Conservation (phyloP, 352 stramenopile species). For the Thalassiosira tumida region DNA sequence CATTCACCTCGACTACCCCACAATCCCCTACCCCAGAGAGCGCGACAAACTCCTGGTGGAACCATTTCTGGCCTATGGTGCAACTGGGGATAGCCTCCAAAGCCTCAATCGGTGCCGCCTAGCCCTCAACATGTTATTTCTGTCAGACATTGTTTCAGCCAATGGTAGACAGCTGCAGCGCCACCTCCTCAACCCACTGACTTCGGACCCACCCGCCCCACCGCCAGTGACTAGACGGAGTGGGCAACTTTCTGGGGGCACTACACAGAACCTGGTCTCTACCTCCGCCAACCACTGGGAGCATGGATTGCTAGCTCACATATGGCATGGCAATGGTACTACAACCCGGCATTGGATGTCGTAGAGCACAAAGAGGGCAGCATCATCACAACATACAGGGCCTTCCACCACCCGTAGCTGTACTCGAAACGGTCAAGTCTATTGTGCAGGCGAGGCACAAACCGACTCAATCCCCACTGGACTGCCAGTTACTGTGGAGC, state of each 20-base stretch:
- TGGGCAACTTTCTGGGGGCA: background rate
- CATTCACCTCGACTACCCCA: background rate
- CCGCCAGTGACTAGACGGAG: background rate
- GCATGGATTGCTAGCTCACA: slow-evolving; percentile 16
- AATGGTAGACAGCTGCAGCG: background rate
- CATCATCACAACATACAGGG: no score
- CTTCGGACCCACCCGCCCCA: no score
- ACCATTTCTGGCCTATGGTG: background rate
- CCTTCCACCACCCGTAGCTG: no score
- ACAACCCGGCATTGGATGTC: no score
- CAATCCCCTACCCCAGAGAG: background rate
- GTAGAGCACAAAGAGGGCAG: no score
- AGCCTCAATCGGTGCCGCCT: slow-evolving; percentile 15
- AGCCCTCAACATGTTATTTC: background rate
- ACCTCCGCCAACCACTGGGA: background rate
- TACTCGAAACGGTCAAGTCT: background rate
- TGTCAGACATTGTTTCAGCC: slow-evolving; percentile 32
- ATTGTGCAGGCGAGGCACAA: background rate
- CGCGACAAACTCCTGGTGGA: background rate
- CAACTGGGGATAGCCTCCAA: background rate
- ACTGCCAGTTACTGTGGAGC: background rate
- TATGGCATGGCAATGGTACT: slow-evolving; percentile 32
- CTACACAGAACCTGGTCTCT: background rate
- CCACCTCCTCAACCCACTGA: background rate
- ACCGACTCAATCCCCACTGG: background rate